Evolutionary conservation across 2,329 filamentous ascomycete species (phyloP).

Genomic region (Phaeosphaeria sp.): DNA sequence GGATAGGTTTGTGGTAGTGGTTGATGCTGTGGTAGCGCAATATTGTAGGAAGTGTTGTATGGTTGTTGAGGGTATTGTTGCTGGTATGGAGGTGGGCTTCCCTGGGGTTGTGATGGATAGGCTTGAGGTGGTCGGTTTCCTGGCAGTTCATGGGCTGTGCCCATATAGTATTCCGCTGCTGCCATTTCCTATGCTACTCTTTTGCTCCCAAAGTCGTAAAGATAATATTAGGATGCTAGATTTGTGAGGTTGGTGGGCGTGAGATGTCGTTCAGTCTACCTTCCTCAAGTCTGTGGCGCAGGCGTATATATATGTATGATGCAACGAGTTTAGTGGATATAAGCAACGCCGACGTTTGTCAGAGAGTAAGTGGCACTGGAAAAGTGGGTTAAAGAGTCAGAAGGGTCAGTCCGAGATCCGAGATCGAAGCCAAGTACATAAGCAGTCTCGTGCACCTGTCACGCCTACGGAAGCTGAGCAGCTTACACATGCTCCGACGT

Average conservation of each 20-base stretch:
- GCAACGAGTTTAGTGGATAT: background rate
- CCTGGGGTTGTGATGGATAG: constrained; percentile 17
- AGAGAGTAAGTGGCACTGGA: constrained; percentile 4
- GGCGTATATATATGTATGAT: constrained; percentile 1
- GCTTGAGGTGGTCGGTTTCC: constrained; percentile 18
- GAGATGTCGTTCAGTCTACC: background rate
- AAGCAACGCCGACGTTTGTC: constrained; percentile 3
- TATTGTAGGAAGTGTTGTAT: constrained; percentile 15
- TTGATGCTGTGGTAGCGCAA: constrained; percentile 19
- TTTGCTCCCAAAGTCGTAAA: background rate
- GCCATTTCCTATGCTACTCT: constrained; percentile 30
- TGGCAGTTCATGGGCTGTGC: constrained; percentile 31
- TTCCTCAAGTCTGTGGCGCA: background rate
- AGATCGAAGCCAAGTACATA: constrained; percentile 5
- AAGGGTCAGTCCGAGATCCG: constrained; percentile 13
- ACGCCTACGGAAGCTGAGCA: constrained; percentile 15
- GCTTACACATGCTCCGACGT: constrained; percentile 26
- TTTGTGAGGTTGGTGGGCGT: background rate
- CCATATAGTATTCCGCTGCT: constrained; percentile 42
- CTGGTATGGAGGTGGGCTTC: constrained; percentile 23
- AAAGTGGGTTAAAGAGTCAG: constrained; percentile 2
- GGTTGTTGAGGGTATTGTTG: constrained; percentile 5
- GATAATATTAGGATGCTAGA: background rate
- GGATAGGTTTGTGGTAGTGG: constrained; percentile 28
- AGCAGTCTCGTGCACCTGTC: constrained; percentile 36